Conservation (phyloP, 768 basidiomycete species). For the Sporobolomyces phaffii region DNA sequence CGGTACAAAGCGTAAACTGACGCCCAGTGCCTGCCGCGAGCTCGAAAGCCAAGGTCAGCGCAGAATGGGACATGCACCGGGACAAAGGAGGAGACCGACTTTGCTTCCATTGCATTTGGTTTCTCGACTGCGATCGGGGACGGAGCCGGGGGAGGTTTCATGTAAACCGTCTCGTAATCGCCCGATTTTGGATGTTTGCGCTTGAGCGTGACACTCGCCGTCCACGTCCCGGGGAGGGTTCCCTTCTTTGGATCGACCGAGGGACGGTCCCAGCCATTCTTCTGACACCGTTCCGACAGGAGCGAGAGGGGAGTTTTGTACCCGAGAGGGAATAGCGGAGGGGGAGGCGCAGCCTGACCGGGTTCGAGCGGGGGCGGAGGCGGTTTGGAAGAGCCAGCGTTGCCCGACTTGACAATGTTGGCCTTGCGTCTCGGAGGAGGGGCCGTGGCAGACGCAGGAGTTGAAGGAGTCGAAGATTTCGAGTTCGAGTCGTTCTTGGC, state of each 20-base stretch:
- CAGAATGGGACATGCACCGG: fast-evolving
- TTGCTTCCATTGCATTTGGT: slow-evolving; percentile 69
- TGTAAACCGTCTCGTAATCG: slow-evolving; percentile 59
- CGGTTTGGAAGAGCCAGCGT: slow-evolving; percentile 15
- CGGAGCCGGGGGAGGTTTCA: slow-evolving; percentile 63
- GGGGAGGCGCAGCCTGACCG: slow-evolving; percentile 23
- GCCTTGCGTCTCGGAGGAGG: slow-evolving; percentile 10
- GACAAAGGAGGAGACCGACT: slow-evolving; percentile 72
- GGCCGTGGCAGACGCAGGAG: neutral
- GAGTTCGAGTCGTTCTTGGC: neutral
- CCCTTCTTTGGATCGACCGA: slow-evolving; percentile 62
- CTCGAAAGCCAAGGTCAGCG: neutral
- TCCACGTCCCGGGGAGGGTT: slow-evolving; percentile 50
- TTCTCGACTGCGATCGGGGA: slow-evolving; percentile 49
- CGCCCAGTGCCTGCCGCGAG: slow-evolving; percentile 9
- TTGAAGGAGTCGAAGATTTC: neutral
- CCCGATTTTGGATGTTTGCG: slow-evolving; percentile 62
- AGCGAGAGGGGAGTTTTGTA: slow-evolving; percentile 76
- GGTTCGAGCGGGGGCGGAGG: slow-evolving; percentile 16
- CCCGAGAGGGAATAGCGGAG: slow-evolving; percentile 48
- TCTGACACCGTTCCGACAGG: slow-evolving; percentile 83
- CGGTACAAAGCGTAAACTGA: slow-evolving; percentile 38
- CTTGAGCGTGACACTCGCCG: slow-evolving; percentile 64
- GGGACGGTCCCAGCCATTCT: slow-evolving; percentile 81
- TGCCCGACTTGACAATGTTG: slow-evolving; percentile 28